Evolutionary conservation across 768 basidiomycete species (phyloP), one percentile per base, ranked within the genome.

Genomic region (Boletus eberwhitei): DNA sequence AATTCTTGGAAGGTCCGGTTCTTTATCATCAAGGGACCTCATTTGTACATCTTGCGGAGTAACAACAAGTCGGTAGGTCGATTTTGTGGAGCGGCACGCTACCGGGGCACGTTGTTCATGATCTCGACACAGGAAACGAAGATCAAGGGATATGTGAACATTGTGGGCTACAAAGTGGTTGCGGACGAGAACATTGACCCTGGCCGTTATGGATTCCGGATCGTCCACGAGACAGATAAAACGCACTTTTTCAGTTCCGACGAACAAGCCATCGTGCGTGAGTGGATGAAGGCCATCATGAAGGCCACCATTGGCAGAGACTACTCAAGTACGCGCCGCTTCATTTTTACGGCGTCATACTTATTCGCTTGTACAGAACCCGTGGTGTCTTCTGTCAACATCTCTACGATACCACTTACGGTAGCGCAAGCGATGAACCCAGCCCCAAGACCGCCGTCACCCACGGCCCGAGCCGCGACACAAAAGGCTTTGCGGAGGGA

Each of bases 271-370:
- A 73, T 84, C 36, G 80, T 97, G 45, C 84, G 97, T n/a, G 93
- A 93, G 60, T 98, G 97, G 96, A 98, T 98, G 97, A 99, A 98
- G 75, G 93, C 95, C 8, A 84, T 99, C 61, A 98, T 98, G 93
- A 99, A 98, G 70, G 93, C 96, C 3, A 98, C 96, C 13, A 99
- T 99, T 61, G 87, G 84, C 9, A 78, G 97, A 52, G 97, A 98
- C 69, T 98, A 95, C 67, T 81, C 87, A 9, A 88, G 93, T 95
- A 64, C 37, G 87, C 77, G 37, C 52, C n/a, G 26, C 21, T 11
- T 14, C 9, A 6, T 31, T 2, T n/a, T 6, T 13, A 24, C 8
- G 12, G 26, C 32, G 11, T 24, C 8, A 22, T 55, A 41, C 32
- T 58, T 36, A 53, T 48, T 41, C 36, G n/a, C 19, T 38, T 50